A percentile compares a stretch with the other conserved stretches of the same genome.
These are phyloP conservation scores for Stephanodiscus triporus DNA, from an alignment of 108 stramenopile species.

Conservation along the genomic window DNA sequence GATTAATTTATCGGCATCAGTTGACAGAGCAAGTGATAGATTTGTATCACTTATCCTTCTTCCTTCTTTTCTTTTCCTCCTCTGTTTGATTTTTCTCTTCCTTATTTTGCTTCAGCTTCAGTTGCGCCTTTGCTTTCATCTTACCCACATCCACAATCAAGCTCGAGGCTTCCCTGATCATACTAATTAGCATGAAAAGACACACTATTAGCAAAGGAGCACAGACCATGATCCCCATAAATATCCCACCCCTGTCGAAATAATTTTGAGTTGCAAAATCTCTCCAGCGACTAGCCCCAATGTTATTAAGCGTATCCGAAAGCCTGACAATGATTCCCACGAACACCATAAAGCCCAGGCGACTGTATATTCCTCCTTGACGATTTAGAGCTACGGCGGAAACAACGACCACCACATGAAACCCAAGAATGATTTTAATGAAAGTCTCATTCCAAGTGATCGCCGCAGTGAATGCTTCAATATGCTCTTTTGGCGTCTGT, in stretches of 20 bases:
- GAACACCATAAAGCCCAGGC: slow-evolving; percentile 67
- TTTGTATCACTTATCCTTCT: slow-evolving; percentile 25
- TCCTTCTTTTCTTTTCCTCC: slow-evolving; percentile 28
- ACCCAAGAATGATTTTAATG: slow-evolving; percentile 60
- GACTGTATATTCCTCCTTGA: slow-evolving; percentile 42
- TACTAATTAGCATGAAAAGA: slow-evolving; percentile 73
- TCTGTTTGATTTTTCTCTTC: slow-evolving; percentile 22
- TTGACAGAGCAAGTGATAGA: neutral
- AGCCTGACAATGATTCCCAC: slow-evolving; percentile 66
- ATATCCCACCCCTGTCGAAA: slow-evolving; percentile 87
- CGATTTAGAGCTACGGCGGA: slow-evolving; percentile 50
- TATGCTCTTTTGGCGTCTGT: slow-evolving; percentile 67
- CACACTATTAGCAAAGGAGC: slow-evolving; percentile 79
- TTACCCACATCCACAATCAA: slow-evolving; percentile 76
- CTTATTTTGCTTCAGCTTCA: slow-evolving; percentile 38
- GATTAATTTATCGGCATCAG: neutral
- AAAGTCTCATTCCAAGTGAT: slow-evolving; percentile 87
- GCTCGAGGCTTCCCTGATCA: slow-evolving; percentile 70
- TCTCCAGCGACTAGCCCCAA: slow-evolving; percentile 66
- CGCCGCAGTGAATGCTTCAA: slow-evolving; percentile 79
- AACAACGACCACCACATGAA: slow-evolving; percentile 70
- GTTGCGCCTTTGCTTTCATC: slow-evolving; percentile 60
- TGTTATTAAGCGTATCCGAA: slow-evolving; percentile 72
- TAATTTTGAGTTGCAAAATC: slow-evolving; percentile 89
- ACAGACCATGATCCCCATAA: slow-evolving; percentile 81